A percentile compares a stretch with the other conserved stretches of the same genome.
These are phyloP conservation scores for Septoria linicola DNA, from an alignment of 2,329 filamentous ascomycete genomes.

Conservation along the genomic window DNA sequence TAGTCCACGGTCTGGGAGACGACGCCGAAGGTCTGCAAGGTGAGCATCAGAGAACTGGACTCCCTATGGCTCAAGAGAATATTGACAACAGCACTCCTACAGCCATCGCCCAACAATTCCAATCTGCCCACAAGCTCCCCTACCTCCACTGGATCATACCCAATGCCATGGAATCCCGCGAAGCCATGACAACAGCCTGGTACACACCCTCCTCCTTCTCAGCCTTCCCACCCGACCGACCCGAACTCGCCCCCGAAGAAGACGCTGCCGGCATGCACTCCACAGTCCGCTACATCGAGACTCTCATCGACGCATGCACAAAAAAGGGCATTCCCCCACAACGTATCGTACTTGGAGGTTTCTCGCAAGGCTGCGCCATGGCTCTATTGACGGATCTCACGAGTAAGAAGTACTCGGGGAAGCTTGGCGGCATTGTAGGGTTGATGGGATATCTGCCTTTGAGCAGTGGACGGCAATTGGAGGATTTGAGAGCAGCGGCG, in stretches of 20 bases:
- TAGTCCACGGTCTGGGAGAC: conserved; percentile 48
- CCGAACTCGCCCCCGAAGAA: conserved; percentile 38
- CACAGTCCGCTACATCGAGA: conserved; percentile 43
- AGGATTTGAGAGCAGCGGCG: conserved; percentile 40
- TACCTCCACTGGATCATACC: conserved; percentile 53
- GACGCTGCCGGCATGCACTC: conserved; percentile 46
- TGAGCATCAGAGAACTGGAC: conserved; percentile 26
- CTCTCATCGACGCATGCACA: conserved; percentile 44
- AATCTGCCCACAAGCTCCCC: conserved; percentile 49
- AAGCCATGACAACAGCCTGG: conserved; percentile 49
- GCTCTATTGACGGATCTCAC: conserved; percentile 45
- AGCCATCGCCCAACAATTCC: conserved; percentile 43
- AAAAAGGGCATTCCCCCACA: conserved; percentile 42
- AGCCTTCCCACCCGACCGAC: conserved; percentile 41
- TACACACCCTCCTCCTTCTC: conserved; percentile 44
- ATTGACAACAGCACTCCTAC: too few relatives aligned
- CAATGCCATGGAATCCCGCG: conserved; percentile 49
- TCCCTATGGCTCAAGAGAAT: too few relatives aligned
- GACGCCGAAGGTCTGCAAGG: conserved; percentile 47
- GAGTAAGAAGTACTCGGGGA: conserved; percentile 41
- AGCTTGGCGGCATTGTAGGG: conserved; percentile 44
- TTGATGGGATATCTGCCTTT: conserved; percentile 51
- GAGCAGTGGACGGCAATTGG: conserved; percentile 34
- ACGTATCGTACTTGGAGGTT: conserved; percentile 49
- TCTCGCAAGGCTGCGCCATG: conserved; percentile 50